Percentiles rank a stretch among this genome's conserved stretches.
Evolutionary conservation across 176 grass and related monocot species (phyloP).

Genomic region (Elymus sibiricus): DNA sequence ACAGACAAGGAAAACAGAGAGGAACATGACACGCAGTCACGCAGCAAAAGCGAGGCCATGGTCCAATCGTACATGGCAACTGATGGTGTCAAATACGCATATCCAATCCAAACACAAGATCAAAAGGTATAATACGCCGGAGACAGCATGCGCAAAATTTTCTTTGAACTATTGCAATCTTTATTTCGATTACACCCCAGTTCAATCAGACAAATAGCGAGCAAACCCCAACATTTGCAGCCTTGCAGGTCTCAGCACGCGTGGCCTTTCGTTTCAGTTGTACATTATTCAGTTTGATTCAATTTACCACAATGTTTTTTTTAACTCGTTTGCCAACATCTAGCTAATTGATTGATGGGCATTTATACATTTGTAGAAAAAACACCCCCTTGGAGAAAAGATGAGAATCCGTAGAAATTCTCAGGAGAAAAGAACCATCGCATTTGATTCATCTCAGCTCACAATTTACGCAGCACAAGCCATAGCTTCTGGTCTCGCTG

Average conservation of each 20-base stretch:
- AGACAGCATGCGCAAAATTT: background rate
- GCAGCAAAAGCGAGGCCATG: background rate
- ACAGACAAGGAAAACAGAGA: background rate
- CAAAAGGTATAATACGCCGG: background rate
- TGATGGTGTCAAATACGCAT: background rate
- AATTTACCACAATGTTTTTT: background rate
- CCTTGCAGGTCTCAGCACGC: background rate
- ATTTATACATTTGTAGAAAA: background rate
- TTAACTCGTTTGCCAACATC: background rate
- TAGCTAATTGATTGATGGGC: background rate
- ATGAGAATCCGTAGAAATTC: conserved; percentile 5
- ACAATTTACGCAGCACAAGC: conserved; percentile 11
- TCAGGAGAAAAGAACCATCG: background rate
- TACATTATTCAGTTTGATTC: background rate
- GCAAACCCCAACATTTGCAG: background rate
- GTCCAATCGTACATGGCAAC: background rate
- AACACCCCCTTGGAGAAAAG: background rate
- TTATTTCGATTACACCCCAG: background rate
- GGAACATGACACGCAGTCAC: background rate
- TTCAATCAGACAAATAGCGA: background rate
- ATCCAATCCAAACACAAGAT: background rate
- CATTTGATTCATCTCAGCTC: background rate
- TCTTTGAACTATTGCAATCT: background rate
- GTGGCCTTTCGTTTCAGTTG: background rate
- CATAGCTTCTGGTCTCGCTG: background rate